These are phyloP conservation scores for Kernera saxatilis DNA, from an alignment of 345 rosid genomes.

Conservation along the genomic window DNA sequence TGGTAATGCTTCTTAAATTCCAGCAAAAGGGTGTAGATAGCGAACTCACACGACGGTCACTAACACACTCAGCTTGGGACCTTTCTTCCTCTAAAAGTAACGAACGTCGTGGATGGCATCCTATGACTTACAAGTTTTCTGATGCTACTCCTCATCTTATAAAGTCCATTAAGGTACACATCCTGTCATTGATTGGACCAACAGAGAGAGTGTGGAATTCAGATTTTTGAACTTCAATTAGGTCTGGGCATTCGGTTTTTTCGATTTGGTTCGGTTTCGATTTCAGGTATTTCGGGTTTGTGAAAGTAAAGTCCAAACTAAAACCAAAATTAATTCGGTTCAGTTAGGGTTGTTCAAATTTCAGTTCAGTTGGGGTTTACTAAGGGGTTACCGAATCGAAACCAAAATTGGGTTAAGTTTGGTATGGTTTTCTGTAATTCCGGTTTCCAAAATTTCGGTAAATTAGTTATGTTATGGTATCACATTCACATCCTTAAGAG, in stretches of 20 bases:
- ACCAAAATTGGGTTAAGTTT: no score
- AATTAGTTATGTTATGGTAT: neutral
- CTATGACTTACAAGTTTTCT: conserved; percentile 67
- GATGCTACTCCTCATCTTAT: conserved; percentile 73
- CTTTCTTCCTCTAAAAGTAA: conserved; percentile 66
- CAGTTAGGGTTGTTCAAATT: no score
- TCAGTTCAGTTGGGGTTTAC: no score
- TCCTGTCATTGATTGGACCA: neutral
- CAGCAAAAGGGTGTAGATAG: conserved; percentile 81
- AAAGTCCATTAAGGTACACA: conserved; percentile 67
- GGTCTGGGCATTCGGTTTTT: neutral
- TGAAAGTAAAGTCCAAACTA: no score
- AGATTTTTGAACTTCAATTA: neutral
- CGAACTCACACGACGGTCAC: conserved; percentile 72
- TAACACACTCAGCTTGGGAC: conserved; percentile 86
- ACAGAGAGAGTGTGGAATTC: neutral
- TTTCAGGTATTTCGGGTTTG: no score
- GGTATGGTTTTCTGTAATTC: no score
- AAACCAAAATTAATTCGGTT: no score
- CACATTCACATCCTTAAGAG: neutral
- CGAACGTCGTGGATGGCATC: conserved; percentile 94
- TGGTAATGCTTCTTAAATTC: conserved; percentile 18
- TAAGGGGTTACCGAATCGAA: no score
- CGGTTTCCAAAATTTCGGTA: neutral
- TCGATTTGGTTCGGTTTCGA: no score